Conservation (phyloP, 2,329 filamentous ascomycete genomes). For the Stemphylium lycopersici region DNA sequence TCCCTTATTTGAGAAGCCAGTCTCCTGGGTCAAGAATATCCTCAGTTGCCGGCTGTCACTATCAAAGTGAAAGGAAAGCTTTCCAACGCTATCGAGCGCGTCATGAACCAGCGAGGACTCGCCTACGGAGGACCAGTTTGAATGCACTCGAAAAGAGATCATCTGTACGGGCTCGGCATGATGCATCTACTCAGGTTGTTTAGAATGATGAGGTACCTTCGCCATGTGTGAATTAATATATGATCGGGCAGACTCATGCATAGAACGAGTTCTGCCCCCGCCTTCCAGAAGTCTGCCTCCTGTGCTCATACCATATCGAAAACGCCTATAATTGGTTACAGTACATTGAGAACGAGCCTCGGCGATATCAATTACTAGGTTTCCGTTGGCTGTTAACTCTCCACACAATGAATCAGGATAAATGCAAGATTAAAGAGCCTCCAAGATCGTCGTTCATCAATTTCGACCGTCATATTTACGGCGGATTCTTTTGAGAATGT, state of each 20-base stretch:
- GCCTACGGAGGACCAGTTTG: too few relatives aligned
- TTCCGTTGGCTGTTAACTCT: slow-evolving; percentile 10
- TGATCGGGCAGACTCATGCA: neutral
- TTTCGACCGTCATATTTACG: slow-evolving; percentile 27
- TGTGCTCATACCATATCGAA: slow-evolving; percentile 7
- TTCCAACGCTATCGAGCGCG: too few relatives aligned
- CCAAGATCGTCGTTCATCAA: slow-evolving; percentile 34
- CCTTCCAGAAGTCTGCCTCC: slow-evolving; percentile 32
- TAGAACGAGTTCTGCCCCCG: slow-evolving; percentile 6
- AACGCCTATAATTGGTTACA: slow-evolving; percentile 4
- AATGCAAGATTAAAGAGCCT: slow-evolving; percentile 30
- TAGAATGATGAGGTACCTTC: too few relatives aligned
- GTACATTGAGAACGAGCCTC: slow-evolving; percentile 13
- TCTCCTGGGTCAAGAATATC: too few relatives aligned
- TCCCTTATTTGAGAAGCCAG: too few relatives aligned
- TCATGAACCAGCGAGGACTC: too few relatives aligned
- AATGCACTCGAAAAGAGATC: too few relatives aligned
- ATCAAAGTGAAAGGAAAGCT: too few relatives aligned
- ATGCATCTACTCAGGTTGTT: too few relatives aligned
- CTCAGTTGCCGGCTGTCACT: too few relatives aligned
- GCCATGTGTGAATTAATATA: neutral
- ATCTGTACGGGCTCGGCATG: too few relatives aligned
- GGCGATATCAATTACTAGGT: slow-evolving; percentile 10
- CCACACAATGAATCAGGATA: slow-evolving; percentile 29
- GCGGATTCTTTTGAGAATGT: slow-evolving; percentile 30